phyloP scores from a whole-genome alignment of 2,329 filamentous ascomycete genomes.

The Chaetomiaceae sp. region DNA sequence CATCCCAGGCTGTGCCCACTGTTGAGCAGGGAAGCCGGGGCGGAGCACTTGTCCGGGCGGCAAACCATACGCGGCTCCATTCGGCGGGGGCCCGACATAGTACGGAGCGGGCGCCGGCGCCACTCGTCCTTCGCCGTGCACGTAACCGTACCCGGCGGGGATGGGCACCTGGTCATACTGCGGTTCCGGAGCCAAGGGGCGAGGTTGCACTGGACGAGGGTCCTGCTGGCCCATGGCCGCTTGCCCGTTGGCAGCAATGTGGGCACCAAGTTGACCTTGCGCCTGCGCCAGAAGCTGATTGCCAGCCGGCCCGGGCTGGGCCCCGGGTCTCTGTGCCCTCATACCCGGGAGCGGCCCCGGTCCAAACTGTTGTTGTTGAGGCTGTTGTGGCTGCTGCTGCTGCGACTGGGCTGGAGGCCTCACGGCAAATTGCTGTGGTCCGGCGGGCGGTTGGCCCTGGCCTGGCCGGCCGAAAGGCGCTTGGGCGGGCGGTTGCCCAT shows the following conservation, averaged over 20 bases:
- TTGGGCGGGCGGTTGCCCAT: conserved; percentile 5
- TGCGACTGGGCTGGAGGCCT: background rate
- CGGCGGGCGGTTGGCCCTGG: conserved; percentile 11
- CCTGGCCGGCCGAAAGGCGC: conserved; percentile 1
- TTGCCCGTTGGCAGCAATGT: conserved; percentile 7
- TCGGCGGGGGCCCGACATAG: conserved; percentile 15
- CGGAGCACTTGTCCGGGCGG: conserved; percentile 7
- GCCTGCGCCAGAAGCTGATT: background rate
- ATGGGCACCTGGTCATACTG: conserved; percentile 25
- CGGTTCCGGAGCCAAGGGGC: conserved; percentile 15
- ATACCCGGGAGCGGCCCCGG: conserved; percentile 4
- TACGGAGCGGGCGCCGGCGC: conserved; percentile 20
- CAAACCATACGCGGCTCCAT: background rate
- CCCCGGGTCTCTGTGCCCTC: background rate
- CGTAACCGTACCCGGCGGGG: conserved; percentile 23
- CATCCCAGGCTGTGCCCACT: conserved; percentile 7
- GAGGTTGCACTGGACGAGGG: conserved; percentile 4
- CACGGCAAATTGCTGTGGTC: conserved; percentile 4
- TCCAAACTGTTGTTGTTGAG: conserved; percentile 1
- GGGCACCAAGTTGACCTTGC: background rate
- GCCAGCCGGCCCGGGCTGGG: conserved; percentile 3
- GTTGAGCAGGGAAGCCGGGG: conserved; percentile 11
- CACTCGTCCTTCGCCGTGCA: conserved; percentile 22
- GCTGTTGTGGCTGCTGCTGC: conserved; percentile 4
- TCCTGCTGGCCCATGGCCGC: conserved; percentile 13